Base-by-base conservation (phyloP, 176 grass and related monocot genomes). In the Puccinellia tenuiflora region DNA sequence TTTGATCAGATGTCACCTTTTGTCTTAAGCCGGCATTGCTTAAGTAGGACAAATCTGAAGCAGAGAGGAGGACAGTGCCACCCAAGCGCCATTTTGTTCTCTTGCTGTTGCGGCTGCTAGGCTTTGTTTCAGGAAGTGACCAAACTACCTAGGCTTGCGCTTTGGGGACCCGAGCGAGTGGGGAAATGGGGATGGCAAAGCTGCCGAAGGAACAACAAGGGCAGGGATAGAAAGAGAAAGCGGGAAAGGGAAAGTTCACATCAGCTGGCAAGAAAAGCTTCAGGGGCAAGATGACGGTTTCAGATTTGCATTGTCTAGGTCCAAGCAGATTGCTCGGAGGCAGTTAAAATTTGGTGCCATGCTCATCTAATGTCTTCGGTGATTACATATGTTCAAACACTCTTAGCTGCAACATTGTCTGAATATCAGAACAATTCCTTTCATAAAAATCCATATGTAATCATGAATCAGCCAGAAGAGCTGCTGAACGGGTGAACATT, bases 1-100 rank as follows among this genome's bases (percentile, higher is more conserved):
- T 54, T 48, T 43, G 15, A 78, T 77, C 78, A 82, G 78, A 82
- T 86, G 88, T 65, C 46, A 31, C 78, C 73, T 66, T 83, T 86
- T 86, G 73, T 86, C 79, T 73, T 77, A 16, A 48, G 14, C 42
- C 22, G 35, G 76, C 45, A 1, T 57, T 21, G 31, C 31, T 54
- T 53, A 82, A 82, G 79, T 78, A 86, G 73, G 88, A 90, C 88
- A 86, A 86, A 83, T 79, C 55, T 86, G 65, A 69, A 90, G 83
- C 29, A 13, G 73, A 46, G 42, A 45, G 75, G 54, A 39, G 56
- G 75, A 89, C 83, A 85, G 78, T 57, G 87, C 53, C 13, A 24
- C 33, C 12, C 39, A 1, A 60, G 51, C 28, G 28, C 33, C 35
- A 13, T 63, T 86, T 86, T 89, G 73, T 86, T 86, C 65, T 82